Evolutionary conservation across 148 eudicot species (phyloP), one percentile per base, ranked within the genome.

Genomic region (Camellia sinensis): DNA sequence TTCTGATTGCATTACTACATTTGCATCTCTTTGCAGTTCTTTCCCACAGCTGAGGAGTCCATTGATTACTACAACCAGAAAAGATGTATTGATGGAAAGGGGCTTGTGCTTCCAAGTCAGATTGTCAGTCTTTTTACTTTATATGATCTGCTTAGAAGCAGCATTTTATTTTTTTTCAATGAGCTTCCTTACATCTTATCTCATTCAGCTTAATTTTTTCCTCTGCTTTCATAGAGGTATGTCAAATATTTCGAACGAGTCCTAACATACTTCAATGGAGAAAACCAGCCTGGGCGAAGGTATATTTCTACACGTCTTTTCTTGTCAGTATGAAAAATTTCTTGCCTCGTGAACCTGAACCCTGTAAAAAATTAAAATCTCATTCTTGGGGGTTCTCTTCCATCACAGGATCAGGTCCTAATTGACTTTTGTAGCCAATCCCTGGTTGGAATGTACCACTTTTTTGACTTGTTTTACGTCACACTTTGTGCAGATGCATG

Each of bases 31-130:
- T 53, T 83, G 56, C 89, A 96, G 99, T 96, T 96, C 84, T 96
- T 96, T 82, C 99, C 99, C 60, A 96, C 99, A 69, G 97, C 99
- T 48, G 98, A 96, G 89, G 99, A 96, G 87, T 96, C 99, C 40
- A 96, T 96, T 78, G 93, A 89, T 73, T 96, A 93, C 87, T 96
- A 92, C 81, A 96, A 96, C 83, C 92, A 92, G 85, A 96, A 96
- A 85, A 88, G 99, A 92, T 96, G 99, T 83, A 60, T 89, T 69
- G 99, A 96, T 80, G 97, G 88, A 40, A 93, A 96, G 87, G 99
- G 95, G 50, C 98, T 96, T 85, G 98, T 96, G 79, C 93, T 96
- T 75, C 99, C 99, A 19, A 96, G 99, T 88, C 99, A 96, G 88
- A 96, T 96, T 88, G 99, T 96, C 57, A 88, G 97, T 90, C 62